These are phyloP conservation scores for Naganishia kalamii DNA, from an alignment of 768 basidiomycete genomes.

Conservation along the genomic window DNA sequence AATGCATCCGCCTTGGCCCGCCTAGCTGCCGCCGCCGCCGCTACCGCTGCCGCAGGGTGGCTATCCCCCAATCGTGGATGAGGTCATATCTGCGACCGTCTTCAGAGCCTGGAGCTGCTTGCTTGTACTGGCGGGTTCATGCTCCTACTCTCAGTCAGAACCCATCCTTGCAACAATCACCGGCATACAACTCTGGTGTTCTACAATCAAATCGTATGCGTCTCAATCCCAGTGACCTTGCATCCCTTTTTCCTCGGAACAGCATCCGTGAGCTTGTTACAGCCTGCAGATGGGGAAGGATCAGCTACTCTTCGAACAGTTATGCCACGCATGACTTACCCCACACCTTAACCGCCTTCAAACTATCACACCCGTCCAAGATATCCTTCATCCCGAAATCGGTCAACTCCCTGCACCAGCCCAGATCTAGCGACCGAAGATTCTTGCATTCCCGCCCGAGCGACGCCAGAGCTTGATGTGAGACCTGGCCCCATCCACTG, in stretches of 20 bases:
- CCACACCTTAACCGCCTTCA: slow-evolving; percentile 54
- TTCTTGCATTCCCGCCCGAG: slow-evolving; percentile 46
- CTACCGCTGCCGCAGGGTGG: no score
- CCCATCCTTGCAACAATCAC: neutral
- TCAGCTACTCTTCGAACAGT: neutral
- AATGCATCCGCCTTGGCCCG: no score
- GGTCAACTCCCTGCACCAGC: slow-evolving; percentile 76
- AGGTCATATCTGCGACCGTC: no score
- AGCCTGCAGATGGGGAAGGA: slow-evolving; percentile 29
- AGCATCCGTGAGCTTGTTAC: slow-evolving; percentile 44
- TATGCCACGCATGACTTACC: slow-evolving; percentile 29
- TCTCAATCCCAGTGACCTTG: slow-evolving; percentile 41
- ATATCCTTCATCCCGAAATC: slow-evolving; percentile 73
- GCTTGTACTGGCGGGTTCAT: no score
- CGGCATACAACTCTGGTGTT: neutral
- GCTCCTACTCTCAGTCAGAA: neutral
- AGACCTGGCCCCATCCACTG: slow-evolving; percentile 67
- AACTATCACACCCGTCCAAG: slow-evolving; percentile 50
- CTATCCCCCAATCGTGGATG: no score
- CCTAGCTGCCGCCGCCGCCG: no score
- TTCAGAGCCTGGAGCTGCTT: no score
- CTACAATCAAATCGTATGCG: slow-evolving; percentile 25
- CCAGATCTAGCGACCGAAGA: slow-evolving; percentile 64
- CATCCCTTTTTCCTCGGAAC: slow-evolving; percentile 42
- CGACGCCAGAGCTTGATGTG: slow-evolving; percentile 50